Base-by-base conservation (phyloP, 257 asterid genomes). In the Solanum neorickii region DNA sequence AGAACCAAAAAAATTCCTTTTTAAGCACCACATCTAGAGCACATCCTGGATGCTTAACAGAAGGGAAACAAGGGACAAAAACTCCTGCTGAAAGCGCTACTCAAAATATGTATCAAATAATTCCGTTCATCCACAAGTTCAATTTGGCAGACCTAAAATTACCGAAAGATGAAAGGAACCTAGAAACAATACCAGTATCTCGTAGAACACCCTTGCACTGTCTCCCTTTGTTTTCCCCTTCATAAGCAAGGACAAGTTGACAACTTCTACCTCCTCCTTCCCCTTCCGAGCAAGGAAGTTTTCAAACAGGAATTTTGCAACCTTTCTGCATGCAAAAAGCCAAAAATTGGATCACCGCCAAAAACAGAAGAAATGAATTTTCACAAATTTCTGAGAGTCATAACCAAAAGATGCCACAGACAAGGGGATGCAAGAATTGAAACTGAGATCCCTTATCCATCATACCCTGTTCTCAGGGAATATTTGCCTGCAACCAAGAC, bases 401-500 rank as follows among this genome's bases (percentile, higher is more conserved):
- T 59, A 65, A 78, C 84, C 37, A 72, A 86, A 73, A 47, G 78
- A 68, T 82, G 35, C 86, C 20, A 65, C 18, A 46, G 60, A n/a
- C 18, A 31, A 0, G 9, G 72, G 75, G 37, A 35, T 0, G 46
- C 41, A 44, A 73, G 47, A 35, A 44, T 44, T 12, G 25, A 12
- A 29, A 15, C 23, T 21, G 62, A 44, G 66, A 62, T 75, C 12
- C 44, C 49, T 42, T n/a, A 49, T 74, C 86, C 62, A 59, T 35
- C 90, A 10, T 94, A 96, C 99, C 97, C 92, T 37, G 99, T 91
- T 90, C 96, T 94, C 6, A 84, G 88, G 31, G 98, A 91, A 84
- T 86, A 89, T 14, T 72, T 33, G 87, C 88, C 97, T 95, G 98
- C 90, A 92, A 87, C 87, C 82, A 66, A 66, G 84, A 84, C 37